These are phyloP conservation scores for Trametes pubescens DNA, from an alignment of 1,284 basidiomycete genomes.

Conservation along the genomic window DNA sequence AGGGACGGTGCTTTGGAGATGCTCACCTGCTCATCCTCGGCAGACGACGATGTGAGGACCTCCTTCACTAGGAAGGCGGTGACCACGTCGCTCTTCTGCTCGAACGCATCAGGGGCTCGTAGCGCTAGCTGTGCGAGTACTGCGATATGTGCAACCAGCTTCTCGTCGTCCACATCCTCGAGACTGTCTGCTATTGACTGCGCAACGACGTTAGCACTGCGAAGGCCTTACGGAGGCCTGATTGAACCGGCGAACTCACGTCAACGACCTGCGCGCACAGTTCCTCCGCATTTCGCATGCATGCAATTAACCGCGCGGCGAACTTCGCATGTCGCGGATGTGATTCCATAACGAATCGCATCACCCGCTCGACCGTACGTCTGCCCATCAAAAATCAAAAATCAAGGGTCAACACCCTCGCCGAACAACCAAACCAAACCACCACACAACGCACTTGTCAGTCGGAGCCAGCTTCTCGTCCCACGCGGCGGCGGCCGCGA, in stretches of 20 bases:
- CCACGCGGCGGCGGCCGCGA: constrained; percentile 71
- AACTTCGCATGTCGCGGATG: constrained; percentile 86
- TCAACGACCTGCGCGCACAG: constrained; percentile 66
- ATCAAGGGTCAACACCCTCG: not conserved
- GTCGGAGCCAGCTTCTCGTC: constrained; percentile 63
- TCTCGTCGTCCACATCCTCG: constrained; percentile 56
- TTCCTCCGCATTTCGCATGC: constrained; percentile 60
- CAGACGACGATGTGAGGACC: constrained; percentile 66
- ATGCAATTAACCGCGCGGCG: constrained; percentile 81
- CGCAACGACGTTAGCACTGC: constrained; percentile 3
- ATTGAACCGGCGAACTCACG: constrained; percentile 51
- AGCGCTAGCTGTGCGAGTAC: constrained; percentile 82
- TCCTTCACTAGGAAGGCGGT: constrained; percentile 78
- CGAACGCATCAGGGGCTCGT: constrained; percentile 76
- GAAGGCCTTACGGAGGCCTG: not conserved
- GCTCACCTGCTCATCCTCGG: constrained; percentile 29
- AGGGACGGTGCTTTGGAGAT: not conserved
- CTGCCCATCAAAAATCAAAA: constrained; percentile 43
- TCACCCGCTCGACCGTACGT: constrained; percentile 72
- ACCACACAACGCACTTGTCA: constrained; percentile 67
- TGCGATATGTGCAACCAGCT: constrained; percentile 72
- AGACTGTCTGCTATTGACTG: constrained; percentile 69
- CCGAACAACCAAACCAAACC: not conserved
- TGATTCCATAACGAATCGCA: constrained; percentile 66
- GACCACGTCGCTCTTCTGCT: constrained; percentile 78